phyloP scores from a whole-genome alignment of 2,329 filamentous ascomycete species.

The Calonectria honghensis region DNA sequence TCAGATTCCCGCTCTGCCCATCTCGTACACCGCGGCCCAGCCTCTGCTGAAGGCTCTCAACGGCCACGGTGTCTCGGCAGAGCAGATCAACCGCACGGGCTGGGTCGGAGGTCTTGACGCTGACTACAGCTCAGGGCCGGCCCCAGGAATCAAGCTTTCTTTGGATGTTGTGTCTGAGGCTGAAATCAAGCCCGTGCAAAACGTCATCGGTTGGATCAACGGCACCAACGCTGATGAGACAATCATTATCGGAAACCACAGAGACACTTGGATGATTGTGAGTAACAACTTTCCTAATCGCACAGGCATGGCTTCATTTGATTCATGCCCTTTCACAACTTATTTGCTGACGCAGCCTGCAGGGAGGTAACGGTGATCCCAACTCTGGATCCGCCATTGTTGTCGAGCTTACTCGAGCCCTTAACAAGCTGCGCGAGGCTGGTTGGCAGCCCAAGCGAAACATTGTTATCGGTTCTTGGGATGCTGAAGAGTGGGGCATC shows the following conservation, averaged over 20 bases:
- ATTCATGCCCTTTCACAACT: background rate
- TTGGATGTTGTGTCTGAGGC: constrained; percentile 81
- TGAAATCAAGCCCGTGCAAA: constrained; percentile 81
- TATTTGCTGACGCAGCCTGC: background rate
- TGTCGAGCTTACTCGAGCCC: constrained; percentile 83
- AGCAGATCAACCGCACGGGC: constrained; percentile 76
- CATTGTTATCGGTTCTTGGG: constrained; percentile 81
- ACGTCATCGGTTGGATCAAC: constrained; percentile 88
- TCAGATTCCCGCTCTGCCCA: constrained; percentile 86
- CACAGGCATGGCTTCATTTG: background rate
- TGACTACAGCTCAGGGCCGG: constrained; percentile 65
- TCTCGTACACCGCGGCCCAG: constrained; percentile 85
- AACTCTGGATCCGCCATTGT: constrained; percentile 87
- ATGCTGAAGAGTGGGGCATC: constrained; percentile 86
- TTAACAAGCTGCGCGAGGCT: constrained; percentile 80
- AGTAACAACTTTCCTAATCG: constrained; percentile 22
- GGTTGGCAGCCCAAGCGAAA: constrained; percentile 89
- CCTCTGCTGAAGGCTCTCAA: constrained; percentile 87
- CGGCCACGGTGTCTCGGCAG: constrained; percentile 81
- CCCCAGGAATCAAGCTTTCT: constrained; percentile 76
- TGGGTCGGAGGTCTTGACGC: constrained; percentile 74
- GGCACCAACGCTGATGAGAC: constrained; percentile 85
- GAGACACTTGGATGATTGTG: constrained; percentile 70
- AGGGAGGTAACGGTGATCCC: constrained; percentile 87
- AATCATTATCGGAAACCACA: constrained; percentile 84